Evolutionary conservation across 805 yeast genomes (phyloP).

Genomic region (Starmerella potacharoeniae): DNA sequence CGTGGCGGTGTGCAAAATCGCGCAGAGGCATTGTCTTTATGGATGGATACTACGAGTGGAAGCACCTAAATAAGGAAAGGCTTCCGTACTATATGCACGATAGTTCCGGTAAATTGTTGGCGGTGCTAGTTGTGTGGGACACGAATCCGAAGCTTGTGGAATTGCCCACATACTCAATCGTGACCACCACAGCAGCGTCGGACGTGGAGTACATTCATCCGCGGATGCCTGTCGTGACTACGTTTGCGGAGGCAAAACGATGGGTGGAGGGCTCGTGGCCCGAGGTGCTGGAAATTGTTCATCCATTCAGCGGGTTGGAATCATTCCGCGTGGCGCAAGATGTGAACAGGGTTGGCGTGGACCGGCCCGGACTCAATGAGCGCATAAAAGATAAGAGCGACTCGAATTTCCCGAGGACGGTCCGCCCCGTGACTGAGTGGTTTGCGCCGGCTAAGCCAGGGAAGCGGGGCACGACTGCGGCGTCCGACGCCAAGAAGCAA

Average conservation of each 20-base stretch:
- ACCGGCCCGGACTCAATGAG: constrained; percentile 35
- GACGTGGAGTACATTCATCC: constrained; percentile 58
- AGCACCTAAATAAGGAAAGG: constrained; percentile 33
- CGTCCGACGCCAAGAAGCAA: not conserved
- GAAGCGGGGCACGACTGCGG: not conserved
- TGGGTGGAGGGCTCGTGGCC: constrained; percentile 55
- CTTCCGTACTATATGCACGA: constrained; percentile 57
- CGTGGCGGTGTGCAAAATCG: constrained; percentile 47
- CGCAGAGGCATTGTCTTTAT: constrained; percentile 67
- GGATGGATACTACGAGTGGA: constrained; percentile 84
- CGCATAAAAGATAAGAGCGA: not conserved
- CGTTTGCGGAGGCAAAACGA: constrained; percentile 39
- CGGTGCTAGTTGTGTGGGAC: constrained; percentile 51
- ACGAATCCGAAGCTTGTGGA: constrained; percentile 19
- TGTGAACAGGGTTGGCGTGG: constrained; percentile 51
- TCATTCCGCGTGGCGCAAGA: constrained; percentile 46
- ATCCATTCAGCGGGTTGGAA: constrained; percentile 34
- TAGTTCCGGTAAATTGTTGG: constrained; percentile 42
- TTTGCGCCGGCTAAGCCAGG: not conserved
- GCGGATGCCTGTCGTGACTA: constrained; percentile 59
- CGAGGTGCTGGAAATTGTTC: constrained; percentile 34
- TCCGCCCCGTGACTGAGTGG: constrained; percentile 1
- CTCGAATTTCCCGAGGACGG: not conserved
- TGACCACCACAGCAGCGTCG: constrained; percentile 60
- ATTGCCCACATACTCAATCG: constrained; percentile 44